Conservation (phyloP, 1,139 yeast species). For the Fermentozyma sake region DNA sequence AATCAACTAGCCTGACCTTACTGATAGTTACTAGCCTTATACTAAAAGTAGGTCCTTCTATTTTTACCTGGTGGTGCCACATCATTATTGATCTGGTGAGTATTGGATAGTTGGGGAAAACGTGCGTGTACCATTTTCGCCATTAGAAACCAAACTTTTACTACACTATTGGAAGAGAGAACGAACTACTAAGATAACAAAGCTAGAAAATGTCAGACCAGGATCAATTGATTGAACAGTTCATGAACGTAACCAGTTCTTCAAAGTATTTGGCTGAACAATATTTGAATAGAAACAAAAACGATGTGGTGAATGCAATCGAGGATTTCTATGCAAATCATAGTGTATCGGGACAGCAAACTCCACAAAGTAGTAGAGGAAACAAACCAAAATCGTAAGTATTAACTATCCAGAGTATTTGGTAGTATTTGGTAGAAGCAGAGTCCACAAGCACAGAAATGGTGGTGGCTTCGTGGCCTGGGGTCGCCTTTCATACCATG, state of each 20-base stretch:
- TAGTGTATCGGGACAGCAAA: slow-evolving; percentile 5
- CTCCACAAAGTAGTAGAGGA: slow-evolving; percentile 5
- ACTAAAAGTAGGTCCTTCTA: too few species aligned
- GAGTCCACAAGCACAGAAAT: slow-evolving; percentile 23
- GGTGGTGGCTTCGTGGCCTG: too few species aligned
- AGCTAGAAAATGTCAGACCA: slow-evolving; percentile 21
- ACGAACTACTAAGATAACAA: too few species aligned
- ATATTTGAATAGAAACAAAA: slow-evolving; percentile 34
- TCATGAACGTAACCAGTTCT: slow-evolving; percentile 40
- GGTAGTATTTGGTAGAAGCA: background rate
- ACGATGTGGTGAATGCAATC: slow-evolving; percentile 37
- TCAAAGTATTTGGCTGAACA: slow-evolving; percentile 40
- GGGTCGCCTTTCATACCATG: too few species aligned
- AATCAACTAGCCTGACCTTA: too few species aligned
- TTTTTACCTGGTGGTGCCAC: too few species aligned
- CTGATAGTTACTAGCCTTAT: too few species aligned
- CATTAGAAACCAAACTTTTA: slow-evolving; percentile 1
- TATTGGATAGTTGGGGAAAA: background rate
- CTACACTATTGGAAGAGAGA: too few species aligned
- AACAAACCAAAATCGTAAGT: slow-evolving; percentile 3
- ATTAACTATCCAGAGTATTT: slow-evolving; percentile 4
- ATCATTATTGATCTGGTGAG: too few species aligned
- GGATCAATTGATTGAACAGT: slow-evolving; percentile 42
- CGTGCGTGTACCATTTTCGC: slow-evolving; percentile 7
- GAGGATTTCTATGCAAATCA: slow-evolving; percentile 37